phyloP scores from a whole-genome alignment of 495 filamentous ascomycete genomes.

The Penicillium bialowiezense region DNA sequence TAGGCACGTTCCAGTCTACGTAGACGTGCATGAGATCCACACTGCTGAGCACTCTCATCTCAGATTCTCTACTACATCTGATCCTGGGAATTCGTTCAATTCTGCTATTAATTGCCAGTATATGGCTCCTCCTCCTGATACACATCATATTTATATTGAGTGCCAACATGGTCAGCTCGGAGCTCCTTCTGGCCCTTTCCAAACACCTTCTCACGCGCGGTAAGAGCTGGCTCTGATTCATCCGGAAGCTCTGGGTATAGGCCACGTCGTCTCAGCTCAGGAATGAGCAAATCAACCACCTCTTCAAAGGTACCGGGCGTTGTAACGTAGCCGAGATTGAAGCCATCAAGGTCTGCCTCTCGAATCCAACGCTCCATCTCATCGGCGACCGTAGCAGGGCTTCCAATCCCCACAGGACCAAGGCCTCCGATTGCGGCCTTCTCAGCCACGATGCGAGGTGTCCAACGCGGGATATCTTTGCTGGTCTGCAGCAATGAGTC shows the following conservation, averaged over 20 bases:
- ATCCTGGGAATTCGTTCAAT: neutral
- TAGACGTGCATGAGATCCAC: too few species aligned
- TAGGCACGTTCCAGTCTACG: constrained; percentile 16
- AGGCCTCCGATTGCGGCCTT: constrained; percentile 57
- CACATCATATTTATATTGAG: constrained; percentile 55
- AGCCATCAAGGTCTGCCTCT: constrained; percentile 61
- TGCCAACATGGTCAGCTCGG: constrained; percentile 52
- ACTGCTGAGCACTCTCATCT: too few species aligned
- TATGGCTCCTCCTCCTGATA: constrained; percentile 48
- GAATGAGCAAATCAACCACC: constrained; percentile 57
- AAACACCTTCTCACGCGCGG: constrained; percentile 60
- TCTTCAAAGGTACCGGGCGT: constrained; percentile 62
- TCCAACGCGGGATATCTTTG: constrained; percentile 51
- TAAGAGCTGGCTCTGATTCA: constrained; percentile 40
- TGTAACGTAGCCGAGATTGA: constrained; percentile 53
- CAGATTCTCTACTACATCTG: neutral
- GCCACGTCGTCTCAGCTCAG: constrained; percentile 54
- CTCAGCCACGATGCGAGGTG: constrained; percentile 50
- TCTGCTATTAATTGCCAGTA: constrained; percentile 2
- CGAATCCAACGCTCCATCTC: constrained; percentile 57
- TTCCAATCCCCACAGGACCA: constrained; percentile 52
- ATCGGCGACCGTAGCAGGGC: constrained; percentile 53
- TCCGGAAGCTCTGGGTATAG: constrained; percentile 36
- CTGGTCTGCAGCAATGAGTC: constrained; percentile 50
- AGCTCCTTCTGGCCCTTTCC: constrained; percentile 54